Evolutionary conservation across 306 rosid genomes (phyloP).

Genomic region (Mucuna pruriens): DNA sequence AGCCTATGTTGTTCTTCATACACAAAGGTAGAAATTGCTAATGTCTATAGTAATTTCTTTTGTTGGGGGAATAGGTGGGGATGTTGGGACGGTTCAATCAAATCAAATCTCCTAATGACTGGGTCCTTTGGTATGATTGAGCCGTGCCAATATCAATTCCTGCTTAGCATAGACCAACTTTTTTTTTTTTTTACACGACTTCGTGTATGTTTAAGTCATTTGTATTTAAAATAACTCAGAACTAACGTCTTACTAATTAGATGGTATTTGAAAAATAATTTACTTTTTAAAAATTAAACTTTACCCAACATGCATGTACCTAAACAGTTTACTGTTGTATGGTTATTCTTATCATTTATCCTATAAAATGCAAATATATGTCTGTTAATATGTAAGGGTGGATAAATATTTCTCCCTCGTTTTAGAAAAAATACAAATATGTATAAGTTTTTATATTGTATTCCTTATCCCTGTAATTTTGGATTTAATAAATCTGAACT

Average conservation of each 20-base stretch:
- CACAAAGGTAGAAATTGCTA: conserved; percentile 6
- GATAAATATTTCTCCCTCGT: not conserved
- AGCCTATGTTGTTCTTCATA: not conserved
- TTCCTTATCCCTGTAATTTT: too few species aligned
- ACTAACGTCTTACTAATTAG: not conserved
- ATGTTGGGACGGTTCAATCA: conserved; percentile 87
- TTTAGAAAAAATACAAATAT: not conserved
- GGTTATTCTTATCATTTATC: not conserved
- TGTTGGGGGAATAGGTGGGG: conserved; percentile 21
- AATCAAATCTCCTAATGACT: conserved; percentile 63
- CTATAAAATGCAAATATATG: not conserved
- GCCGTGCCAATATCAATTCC: conserved; percentile 87
- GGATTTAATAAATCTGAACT: not conserved
- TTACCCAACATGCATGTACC: not conserved
- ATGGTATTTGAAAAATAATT: not conserved
- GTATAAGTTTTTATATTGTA: not conserved
- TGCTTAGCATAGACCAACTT: not conserved
- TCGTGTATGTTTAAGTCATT: not conserved
- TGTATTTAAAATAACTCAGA: not conserved
- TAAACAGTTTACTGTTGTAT: not conserved
- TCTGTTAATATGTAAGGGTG: not conserved
- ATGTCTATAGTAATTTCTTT: not conserved
- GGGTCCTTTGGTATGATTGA: conserved; percentile 83
- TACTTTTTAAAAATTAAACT: not conserved
- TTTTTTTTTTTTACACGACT: not conserved